A percentile compares a stretch with the other conserved stretches of the same genome.
Evolutionary conservation across 2,329 filamentous ascomycete species (phyloP).

Genomic region (Phialophora chinensis): DNA sequence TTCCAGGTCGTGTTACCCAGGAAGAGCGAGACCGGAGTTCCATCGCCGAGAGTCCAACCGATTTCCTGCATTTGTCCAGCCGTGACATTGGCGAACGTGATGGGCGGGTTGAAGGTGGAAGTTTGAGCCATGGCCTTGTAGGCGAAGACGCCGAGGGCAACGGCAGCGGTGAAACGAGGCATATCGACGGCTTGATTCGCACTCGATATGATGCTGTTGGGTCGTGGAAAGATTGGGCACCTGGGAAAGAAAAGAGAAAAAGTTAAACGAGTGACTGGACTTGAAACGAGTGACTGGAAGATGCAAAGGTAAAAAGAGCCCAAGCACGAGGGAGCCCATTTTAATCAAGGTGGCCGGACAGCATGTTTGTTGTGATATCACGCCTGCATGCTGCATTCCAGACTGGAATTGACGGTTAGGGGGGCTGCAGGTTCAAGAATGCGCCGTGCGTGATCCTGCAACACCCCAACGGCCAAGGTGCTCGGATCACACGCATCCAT

Average conservation of each 20-base stretch:
- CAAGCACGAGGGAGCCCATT: conserved; percentile 11
- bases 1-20: conserved; percentile 34
- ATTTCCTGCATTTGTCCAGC: conserved; percentile 35
- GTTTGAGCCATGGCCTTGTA: conserved; percentile 30
- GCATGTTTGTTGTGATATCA: conserved; percentile 15
- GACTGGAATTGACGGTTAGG: conserved; percentile 3
- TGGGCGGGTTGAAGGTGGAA: conserved; percentile 29
- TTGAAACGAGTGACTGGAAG: conserved; percentile 3
- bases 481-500: neutral
- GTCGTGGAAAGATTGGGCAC: neutral
- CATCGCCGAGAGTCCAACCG: conserved; percentile 33
- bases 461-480: neutral
- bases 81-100: conserved; percentile 31
- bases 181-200: conserved; percentile 3
- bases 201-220: neutral
- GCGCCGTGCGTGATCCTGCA: neutral
- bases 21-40: conserved; percentile 30
- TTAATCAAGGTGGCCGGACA: conserved; percentile 16
- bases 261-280: neutral
- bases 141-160: conserved; percentile 32
- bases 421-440: neutral
- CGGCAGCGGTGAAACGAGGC: conserved; percentile 18
- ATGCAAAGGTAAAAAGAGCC: conserved; percentile 5
- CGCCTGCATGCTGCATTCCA: conserved; percentile 15
- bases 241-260: conserved; percentile 3